These are phyloP conservation scores for Gelatoporia subvermispora DNA, from an alignment of 768 basidiomycete species.

Conservation along the genomic window DNA sequence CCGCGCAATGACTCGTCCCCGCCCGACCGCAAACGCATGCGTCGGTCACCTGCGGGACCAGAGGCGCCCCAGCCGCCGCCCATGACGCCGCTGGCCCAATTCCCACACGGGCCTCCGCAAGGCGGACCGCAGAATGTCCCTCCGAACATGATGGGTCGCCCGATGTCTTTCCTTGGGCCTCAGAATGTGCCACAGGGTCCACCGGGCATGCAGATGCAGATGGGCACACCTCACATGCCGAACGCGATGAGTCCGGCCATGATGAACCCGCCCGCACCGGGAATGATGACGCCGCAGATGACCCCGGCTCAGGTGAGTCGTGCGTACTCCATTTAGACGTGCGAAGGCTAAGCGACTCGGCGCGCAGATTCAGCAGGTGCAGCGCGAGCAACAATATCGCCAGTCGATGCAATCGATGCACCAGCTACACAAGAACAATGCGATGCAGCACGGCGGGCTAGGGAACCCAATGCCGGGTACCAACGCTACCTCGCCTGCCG, in stretches of 20 bases:
- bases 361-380: conserved; percentile 1
- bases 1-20: conserved; percentile 29
- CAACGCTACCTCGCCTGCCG: conserved; percentile 38
- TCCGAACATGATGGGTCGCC: conserved; percentile 36
- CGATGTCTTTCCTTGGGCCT: conserved; percentile 26
- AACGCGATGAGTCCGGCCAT: conserved; percentile 32
- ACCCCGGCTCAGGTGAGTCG: conserved; percentile 14
- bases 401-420: conserved; percentile 35
- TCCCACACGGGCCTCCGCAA: conserved; percentile 22
- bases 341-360: neutral
- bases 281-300: conserved; percentile 36
- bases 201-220: conserved; percentile 27
- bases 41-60: conserved; percentile 26
- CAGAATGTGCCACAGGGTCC: conserved; percentile 22
- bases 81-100: conserved; percentile 32
- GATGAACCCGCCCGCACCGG: conserved; percentile 32
- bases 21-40: conserved; percentile 27
- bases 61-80: conserved; percentile 34
- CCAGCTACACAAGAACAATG: conserved; percentile 29
- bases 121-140: conserved; percentile 26
- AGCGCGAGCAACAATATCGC: conserved; percentile 29
- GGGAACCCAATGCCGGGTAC: conserved; percentile 26
- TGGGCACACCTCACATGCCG: conserved; percentile 28
- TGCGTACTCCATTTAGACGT: too few relatives aligned
- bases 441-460: conserved; percentile 5